These are phyloP conservation scores for Mycena pura DNA, from an alignment of 768 basidiomycete species.

Conservation along the genomic window DNA sequence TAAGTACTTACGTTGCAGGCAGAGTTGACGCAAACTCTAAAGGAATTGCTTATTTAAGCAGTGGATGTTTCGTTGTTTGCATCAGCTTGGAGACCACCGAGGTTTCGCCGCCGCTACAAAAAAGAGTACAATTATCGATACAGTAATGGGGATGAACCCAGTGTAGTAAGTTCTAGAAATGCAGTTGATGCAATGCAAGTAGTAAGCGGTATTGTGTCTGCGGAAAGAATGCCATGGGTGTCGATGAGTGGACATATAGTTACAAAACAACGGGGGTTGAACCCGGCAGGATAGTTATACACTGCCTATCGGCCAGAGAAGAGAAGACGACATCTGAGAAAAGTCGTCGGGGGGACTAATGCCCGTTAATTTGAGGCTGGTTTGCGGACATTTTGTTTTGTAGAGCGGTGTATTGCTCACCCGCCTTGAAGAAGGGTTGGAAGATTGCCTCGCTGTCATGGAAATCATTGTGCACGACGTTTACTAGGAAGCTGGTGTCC, in stretches of 20 bases:
- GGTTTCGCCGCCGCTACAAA: no score
- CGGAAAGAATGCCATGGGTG: constrained; percentile 16
- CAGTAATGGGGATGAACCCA: no score
- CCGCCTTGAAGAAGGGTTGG: constrained; percentile 81
- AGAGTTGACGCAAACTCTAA: no score
- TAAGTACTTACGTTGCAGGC: no score
- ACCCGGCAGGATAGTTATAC: constrained; percentile 57
- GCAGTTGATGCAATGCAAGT: constrained; percentile 64
- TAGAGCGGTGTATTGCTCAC: constrained; percentile 60
- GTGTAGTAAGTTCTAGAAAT: constrained; percentile 33
- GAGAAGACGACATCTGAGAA: constrained; percentile 23
- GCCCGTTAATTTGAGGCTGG: constrained; percentile 48
- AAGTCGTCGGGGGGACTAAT: constrained; percentile 32
- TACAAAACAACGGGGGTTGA: constrained; percentile 80
- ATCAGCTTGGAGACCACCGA: neutral
- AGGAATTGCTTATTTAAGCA: constrained; percentile 7
- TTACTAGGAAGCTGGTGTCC: constrained; percentile 86
- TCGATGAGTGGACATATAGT: constrained; percentile 29
- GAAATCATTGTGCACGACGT: constrained; percentile 97
- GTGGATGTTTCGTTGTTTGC: constrained; percentile 1
- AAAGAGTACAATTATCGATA: no score
- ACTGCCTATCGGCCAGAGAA: constrained; percentile 14
- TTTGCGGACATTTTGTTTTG: constrained; percentile 36
- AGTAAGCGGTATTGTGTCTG: constrained; percentile 28
- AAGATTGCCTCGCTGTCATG: constrained; percentile 86